Conservation (phyloP, 73 alveolate genomes). For the Paramecium pentaurelia region DNA sequence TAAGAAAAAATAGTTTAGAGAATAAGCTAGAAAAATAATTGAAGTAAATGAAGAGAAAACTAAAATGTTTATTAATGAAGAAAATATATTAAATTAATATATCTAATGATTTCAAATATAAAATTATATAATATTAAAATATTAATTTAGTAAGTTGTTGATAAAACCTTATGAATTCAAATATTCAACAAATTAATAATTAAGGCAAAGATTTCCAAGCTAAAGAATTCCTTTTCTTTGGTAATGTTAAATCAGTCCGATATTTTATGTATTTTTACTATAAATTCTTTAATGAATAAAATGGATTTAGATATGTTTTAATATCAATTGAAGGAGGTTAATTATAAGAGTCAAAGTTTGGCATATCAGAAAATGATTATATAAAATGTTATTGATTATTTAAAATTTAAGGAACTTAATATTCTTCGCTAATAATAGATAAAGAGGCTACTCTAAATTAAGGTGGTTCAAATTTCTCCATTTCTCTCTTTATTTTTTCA, state of each 20-base stretch:
- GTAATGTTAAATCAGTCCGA: not conserved
- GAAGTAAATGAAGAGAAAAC: not conserved
- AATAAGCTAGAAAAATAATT: not conserved
- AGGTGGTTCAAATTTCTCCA: not conserved
- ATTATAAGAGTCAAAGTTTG: not conserved
- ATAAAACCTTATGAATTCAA: not conserved
- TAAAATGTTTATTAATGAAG: not conserved
- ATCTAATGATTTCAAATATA: not conserved
- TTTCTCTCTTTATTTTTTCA: not conserved
- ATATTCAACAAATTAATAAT: not conserved
- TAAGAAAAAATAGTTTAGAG: conserved; percentile 16
- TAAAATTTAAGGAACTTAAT: not conserved
- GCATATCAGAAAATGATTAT: not conserved
- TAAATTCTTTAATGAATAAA: not conserved
- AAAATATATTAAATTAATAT: not conserved
- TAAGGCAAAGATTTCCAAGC: not conserved
- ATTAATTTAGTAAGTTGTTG: not conserved
- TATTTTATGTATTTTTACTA: not conserved
- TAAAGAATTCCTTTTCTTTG: not conserved
- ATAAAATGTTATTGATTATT: not conserved
- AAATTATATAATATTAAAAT: not conserved
- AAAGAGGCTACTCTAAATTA: not conserved
- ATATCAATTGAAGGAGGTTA: not conserved
- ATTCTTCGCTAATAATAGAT: not conserved
- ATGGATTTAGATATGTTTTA: not conserved